Conservation (phyloP, 352 stramenopile species). For the Saprolegnia parasitica region DNA sequence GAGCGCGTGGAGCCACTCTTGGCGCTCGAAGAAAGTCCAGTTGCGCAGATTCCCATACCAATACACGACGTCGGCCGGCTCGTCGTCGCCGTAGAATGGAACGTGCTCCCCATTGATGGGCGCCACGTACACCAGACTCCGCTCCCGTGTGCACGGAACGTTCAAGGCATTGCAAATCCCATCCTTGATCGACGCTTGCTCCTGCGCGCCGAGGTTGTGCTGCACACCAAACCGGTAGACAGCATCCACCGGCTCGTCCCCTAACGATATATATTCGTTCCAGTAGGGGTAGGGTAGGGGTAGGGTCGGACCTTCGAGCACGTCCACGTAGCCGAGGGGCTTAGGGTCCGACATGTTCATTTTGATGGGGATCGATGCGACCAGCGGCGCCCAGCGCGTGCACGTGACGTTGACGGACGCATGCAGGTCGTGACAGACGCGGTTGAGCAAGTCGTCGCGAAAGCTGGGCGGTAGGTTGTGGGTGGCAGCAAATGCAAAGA, state of each 20-base stretch:
- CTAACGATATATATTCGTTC: slow-evolving; percentile 12
- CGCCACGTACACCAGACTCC: slow-evolving; percentile 54
- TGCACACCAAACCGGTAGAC: slow-evolving; percentile 71
- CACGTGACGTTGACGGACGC: slow-evolving; percentile 39
- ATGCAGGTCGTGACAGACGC: slow-evolving; percentile 39
- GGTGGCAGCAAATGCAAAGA: slow-evolving; percentile 59
- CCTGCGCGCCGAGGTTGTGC: slow-evolving; percentile 45
- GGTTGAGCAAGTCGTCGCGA: slow-evolving; percentile 46
- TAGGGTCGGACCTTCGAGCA: slow-evolving; percentile 34
- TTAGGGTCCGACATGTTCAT: slow-evolving; percentile 44
- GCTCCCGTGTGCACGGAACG: slow-evolving; percentile 47
- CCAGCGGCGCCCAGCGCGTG: slow-evolving; percentile 54
- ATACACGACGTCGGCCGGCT: slow-evolving; percentile 72
- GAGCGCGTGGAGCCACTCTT: slow-evolving; percentile 60
- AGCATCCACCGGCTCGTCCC: slow-evolving; percentile 68
- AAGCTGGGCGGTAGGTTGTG: slow-evolving; percentile 40
- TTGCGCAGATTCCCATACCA: slow-evolving; percentile 69
- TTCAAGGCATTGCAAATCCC: slow-evolving; percentile 53
- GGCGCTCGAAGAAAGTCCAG: slow-evolving; percentile 55
- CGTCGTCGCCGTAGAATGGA: slow-evolving; percentile 64
- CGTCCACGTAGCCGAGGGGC: slow-evolving; percentile 52
- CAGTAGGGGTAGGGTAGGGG: neutral
- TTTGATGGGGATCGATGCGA: slow-evolving; percentile 51
- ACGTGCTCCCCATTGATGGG: slow-evolving; percentile 46
- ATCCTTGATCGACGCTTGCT: slow-evolving; percentile 52